Evolutionary conservation across 768 basidiomycete species (phyloP).

Genomic region (Lactarius hatsudake): DNA sequence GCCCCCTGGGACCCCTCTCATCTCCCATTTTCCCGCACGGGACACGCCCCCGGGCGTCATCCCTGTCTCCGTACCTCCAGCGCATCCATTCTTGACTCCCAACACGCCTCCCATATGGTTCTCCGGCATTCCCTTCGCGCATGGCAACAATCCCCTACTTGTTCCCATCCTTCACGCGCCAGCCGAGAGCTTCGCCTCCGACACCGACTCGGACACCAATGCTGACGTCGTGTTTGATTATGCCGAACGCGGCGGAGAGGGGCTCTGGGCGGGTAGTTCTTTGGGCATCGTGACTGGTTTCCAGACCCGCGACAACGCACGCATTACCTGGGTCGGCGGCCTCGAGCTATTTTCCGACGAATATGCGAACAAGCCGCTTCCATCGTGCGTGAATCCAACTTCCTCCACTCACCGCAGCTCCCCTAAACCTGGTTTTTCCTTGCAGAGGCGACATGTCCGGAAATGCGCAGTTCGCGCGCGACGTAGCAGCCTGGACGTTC

Average conservation of each 20-base stretch:
- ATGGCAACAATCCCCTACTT: slow-evolving; percentile 72
- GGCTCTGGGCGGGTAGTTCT: slow-evolving; percentile 77
- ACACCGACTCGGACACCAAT: slow-evolving; percentile 53
- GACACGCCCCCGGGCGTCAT: slow-evolving; percentile 61
- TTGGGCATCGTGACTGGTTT: slow-evolving; percentile 83
- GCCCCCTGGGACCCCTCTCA: slow-evolving; percentile 75
- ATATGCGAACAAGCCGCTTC: slow-evolving; percentile 60
- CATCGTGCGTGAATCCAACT: slow-evolving; percentile 44
- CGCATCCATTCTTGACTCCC: slow-evolving; percentile 45
- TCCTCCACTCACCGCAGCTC: neutral
- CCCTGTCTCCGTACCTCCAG: slow-evolving; percentile 53
- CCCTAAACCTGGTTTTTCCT: slow-evolving; percentile 10
- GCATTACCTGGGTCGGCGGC: slow-evolving; percentile 80
- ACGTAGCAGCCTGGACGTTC: slow-evolving; percentile 88
- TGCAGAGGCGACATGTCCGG: slow-evolving; percentile 60
- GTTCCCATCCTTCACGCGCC: slow-evolving; percentile 82
- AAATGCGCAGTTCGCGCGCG: slow-evolving; percentile 70
- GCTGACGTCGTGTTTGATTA: slow-evolving; percentile 68
- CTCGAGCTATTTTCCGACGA: slow-evolving; percentile 77
- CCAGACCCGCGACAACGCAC: slow-evolving; percentile 75
- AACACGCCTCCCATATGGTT: slow-evolving; percentile 67
- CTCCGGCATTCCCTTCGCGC: slow-evolving; percentile 63
- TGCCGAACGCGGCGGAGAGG: slow-evolving; percentile 71
- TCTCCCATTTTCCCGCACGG: slow-evolving; percentile 84
- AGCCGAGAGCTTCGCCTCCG: slow-evolving; percentile 70